Percentiles rank a stretch among this genome's conserved stretches.
These are phyloP conservation scores for Rosa hybrid DNA, from an alignment of 331 rosid species.

Conservation along the genomic window DNA sequence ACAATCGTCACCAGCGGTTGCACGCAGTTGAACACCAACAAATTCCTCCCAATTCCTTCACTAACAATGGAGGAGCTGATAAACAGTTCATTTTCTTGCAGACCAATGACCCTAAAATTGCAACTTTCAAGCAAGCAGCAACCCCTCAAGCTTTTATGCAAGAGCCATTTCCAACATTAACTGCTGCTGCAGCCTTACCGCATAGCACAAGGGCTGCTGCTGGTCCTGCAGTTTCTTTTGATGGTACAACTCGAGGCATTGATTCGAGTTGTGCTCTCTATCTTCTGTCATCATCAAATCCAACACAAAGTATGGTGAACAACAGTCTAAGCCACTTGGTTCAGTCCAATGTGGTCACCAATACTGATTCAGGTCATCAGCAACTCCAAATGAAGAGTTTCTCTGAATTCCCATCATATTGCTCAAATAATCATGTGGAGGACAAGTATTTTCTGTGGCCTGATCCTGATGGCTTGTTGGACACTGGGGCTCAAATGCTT, in stretches of 20 bases:
- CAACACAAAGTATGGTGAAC: conserved; percentile 47
- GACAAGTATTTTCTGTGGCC: conserved; percentile 46
- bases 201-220: conserved; percentile 37
- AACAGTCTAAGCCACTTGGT: conserved; percentile 34
- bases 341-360: conserved; percentile 42
- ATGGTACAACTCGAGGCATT: conserved; percentile 39
- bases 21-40: conserved; percentile 39
- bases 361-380: conserved; percentile 44
- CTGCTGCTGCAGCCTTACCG: conserved; percentile 28
- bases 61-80: conserved; percentile 24
- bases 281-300: conserved; percentile 92
- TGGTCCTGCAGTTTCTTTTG: conserved; percentile 27
- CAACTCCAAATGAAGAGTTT: conserved; percentile 27
- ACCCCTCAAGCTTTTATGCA: conserved; percentile 23
- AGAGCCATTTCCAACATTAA: conserved; percentile 25
- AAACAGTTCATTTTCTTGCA: conserved; percentile 32
- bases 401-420: conserved; percentile 21
- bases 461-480: conserved; percentile 43
- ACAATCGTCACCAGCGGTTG: conserved; percentile 34
- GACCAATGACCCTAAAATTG: conserved; percentile 18
- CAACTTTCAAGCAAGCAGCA: conserved; percentile 23
- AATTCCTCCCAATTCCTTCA: conserved; percentile 29
- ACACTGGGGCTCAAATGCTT: conserved; percentile 44
- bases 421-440: conserved; percentile 28
- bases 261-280: conserved; percentile 94